These are phyloP conservation scores for Laburnicola sp. DNA, from an alignment of 2,329 filamentous ascomycete genomes.

Conservation along the genomic window DNA sequence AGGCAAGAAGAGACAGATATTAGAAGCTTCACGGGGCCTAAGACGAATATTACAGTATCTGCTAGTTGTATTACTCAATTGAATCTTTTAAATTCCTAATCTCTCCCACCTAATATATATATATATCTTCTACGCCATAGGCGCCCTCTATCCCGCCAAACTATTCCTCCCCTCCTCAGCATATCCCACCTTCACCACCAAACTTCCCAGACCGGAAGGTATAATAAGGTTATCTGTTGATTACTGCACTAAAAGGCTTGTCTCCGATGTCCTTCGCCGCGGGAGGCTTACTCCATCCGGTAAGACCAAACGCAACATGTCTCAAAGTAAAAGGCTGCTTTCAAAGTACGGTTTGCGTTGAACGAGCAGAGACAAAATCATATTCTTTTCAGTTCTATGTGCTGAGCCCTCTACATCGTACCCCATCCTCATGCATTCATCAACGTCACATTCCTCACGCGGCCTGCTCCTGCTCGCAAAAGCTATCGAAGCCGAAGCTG, in stretches of 20 bases:
- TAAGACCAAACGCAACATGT: not conserved
- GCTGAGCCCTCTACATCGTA: not conserved
- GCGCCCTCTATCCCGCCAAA: not conserved
- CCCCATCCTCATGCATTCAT: not conserved
- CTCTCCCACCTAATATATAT: too few relatives aligned
- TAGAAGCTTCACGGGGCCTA: too few relatives aligned
- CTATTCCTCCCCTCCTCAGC: not conserved
- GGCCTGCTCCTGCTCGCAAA: slow-evolving; percentile 2
- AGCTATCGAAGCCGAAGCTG: slow-evolving; percentile 7
- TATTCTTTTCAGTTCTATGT: slow-evolving; percentile 8
- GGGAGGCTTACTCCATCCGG: slow-evolving; percentile 2
- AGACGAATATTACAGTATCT: too few relatives aligned
- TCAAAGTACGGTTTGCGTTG: too few relatives aligned
- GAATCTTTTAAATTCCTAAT: not conserved
- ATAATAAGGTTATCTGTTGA: slow-evolving; percentile 34
- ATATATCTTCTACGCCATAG: not conserved
- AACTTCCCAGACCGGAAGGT: slow-evolving; percentile 21
- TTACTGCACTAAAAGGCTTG: slow-evolving; percentile 42
- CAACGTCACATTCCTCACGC: not conserved
- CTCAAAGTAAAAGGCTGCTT: not conserved
- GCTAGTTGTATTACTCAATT: not conserved
- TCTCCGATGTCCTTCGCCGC: slow-evolving; percentile 17
- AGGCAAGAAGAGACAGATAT: not conserved
- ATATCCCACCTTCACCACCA: not conserved
- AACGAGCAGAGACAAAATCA: slow-evolving; percentile 4